Evolutionary conservation across 2,329 filamentous ascomycete species (phyloP), one percentile per base, ranked within the genome.

Genomic region (Colletotrichum costaricense): DNA sequence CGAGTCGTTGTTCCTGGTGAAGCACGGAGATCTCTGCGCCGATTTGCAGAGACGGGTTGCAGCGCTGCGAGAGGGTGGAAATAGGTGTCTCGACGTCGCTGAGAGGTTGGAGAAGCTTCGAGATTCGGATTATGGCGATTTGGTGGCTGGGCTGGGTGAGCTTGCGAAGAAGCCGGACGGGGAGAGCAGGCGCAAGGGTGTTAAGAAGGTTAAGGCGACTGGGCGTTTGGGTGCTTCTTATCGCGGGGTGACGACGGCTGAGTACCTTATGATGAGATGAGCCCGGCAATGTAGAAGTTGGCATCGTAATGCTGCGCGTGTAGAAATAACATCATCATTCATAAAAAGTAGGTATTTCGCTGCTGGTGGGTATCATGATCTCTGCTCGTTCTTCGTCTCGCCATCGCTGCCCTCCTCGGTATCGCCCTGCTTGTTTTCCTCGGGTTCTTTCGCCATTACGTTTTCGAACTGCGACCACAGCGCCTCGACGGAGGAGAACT

Each of bases 391-490:
- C 63, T 75, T 78, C 55, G 75, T 78, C 52, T 80, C 77, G n/a
- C 75, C 78, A 35, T 79, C 78, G 24, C 64, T 75, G 74, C 46
- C 78, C 3, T 28, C 77, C 58, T 76, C 76, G 33, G 62, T 74
- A 46, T 64, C 78, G 22, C 60, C 73, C 70, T 74, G 78, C 72
- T 42, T 78, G 75, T 67, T 67, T 75, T 59, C 78, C 59, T 84
- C 85, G 3, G 85, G 84, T 69, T 93, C 89, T 79, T 93, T 94
- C 9, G 91, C 94, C 95, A 98, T 98, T 78, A 98, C 95, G 77
- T 93, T 94, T 85, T 99, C 97, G 80, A 99, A 98, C 79, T 97
- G 95, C 52, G 94, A 97, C 97, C 97, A 99, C 19, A 99, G 88
- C 35, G 95, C 95, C 83, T 99, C 97, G 56, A 99, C 97, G 4